Evolutionary conservation across 2,329 filamentous ascomycete species (phyloP), one percentile per base, ranked within the genome.

Genomic region (Ambrosiella cleistominuta): DNA sequence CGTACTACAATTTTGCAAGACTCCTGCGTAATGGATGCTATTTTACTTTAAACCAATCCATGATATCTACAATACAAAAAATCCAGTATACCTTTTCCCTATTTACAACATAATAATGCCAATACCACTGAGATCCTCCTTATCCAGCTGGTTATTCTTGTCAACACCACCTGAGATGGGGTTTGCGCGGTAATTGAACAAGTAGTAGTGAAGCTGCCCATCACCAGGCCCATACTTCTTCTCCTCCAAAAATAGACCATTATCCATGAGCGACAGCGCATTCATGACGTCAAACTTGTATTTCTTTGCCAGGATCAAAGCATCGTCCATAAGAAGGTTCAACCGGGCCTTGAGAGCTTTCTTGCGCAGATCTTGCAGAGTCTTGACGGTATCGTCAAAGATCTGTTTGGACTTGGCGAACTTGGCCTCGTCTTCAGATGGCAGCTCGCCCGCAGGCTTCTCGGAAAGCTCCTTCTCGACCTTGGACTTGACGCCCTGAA

Each of bases 171-270:
- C 90, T 0, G 81, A 74, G 65, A 98, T 85, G n/a, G 83, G 82
- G 61, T 86, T 83, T 11, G 88, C 87, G 59, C 88, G 82, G 75
- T 96, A 98, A 72, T 98, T 98, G 78, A 94, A 98, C 38, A 98
- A 75, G 70, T 98, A 98, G 72, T 90, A 98, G 70, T 98, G 89
- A 65, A 98, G 75, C 69, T 93, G 88, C 52, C 93, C 93, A 68
- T 98, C 93, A 38, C 93, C 93, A 4, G 86, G 83, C 50, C 91
- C 93, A 66, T 96, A 98, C 70, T 95, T 95, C 67, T 96, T 88
- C 64, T 96, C 79, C 67, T 91, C 84, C 5, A 98, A 76, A 78
- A 98, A 97, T 17, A 97, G 77, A 0, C 82, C 85, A 69, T 98
- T 98, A 70, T 98, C 91, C 71, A 95, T 84, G 44, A 96, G 77